These are phyloP conservation scores for Umbelopsis sp. DNA, from an alignment of 192 early-diverging fungal species.

Conservation along the genomic window DNA sequence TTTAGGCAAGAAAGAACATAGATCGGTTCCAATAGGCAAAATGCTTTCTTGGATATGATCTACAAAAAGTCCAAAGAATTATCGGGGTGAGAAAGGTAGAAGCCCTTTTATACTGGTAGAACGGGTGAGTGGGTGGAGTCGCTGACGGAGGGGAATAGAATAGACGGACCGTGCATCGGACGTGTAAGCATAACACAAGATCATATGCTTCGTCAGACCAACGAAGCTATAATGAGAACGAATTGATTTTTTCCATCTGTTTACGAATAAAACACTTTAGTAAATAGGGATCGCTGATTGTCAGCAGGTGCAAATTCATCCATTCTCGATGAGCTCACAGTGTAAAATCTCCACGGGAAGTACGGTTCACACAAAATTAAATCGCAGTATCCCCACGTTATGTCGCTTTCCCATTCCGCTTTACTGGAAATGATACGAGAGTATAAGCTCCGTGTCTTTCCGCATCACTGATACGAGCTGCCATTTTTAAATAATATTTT, in stretches of 20 bases:
- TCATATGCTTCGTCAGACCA: conserved; percentile 6
- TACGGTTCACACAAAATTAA: no score
- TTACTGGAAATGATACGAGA: conserved; percentile 22
- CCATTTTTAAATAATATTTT: background rate
- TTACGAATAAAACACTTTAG: background rate
- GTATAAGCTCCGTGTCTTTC: conserved; percentile 13
- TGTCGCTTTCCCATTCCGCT: background rate
- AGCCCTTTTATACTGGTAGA: background rate
- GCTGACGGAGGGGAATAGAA: background rate
- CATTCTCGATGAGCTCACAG: background rate
- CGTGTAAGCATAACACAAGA: conserved; percentile 3
- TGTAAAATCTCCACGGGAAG: background rate
- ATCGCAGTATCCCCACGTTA: background rate
- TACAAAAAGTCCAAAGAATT: conserved; percentile 1
- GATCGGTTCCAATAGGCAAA: conserved; percentile 23
- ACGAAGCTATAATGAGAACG: background rate
- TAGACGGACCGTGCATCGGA: conserved; percentile 19
- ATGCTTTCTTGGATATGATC: conserved; percentile 19
- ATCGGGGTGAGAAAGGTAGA: background rate
- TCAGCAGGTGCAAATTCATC: conserved; percentile 6
- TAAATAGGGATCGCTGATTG: conserved; percentile 4
- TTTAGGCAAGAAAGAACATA: conserved; percentile 1
- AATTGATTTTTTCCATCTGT: background rate
- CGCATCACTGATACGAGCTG: background rate
- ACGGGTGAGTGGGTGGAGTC: no score